A percentile compares a stretch with the other conserved stretches of the same genome.
phyloP scores from a whole-genome alignment of 257 asterid species.

The Leonotis leonurus region DNA sequence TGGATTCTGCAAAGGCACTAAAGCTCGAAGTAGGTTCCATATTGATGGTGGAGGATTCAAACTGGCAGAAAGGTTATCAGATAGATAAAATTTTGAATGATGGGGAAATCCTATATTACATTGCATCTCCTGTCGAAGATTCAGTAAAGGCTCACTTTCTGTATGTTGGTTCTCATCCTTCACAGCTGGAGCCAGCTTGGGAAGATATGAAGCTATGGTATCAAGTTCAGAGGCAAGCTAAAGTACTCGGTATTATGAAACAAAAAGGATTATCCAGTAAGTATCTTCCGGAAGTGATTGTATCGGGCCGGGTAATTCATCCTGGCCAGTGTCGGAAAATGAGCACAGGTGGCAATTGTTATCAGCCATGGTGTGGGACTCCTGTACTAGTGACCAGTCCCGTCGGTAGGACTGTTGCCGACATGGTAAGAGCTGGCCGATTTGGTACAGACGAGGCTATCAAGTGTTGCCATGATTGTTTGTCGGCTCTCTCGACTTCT shows the following conservation, averaged over 20 bases:
- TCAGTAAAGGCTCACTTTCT: conserved; percentile 48
- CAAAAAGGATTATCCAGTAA: conserved; percentile 81
- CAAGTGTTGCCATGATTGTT: conserved; percentile 88
- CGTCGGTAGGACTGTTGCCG: conserved; percentile 69
- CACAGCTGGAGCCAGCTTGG: conserved; percentile 95
- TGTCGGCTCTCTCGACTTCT: conserved; percentile 69
- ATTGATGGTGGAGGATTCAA: conserved; percentile 72
- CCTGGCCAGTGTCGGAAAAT: conserved; percentile 66
- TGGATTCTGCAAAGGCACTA: conserved; percentile 47
- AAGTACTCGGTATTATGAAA: conserved; percentile 69
- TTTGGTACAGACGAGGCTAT: conserved; percentile 70
- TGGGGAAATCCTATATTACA: conserved; percentile 58
- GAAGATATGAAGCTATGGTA: conserved; percentile 94
- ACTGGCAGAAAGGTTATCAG: conserved; percentile 51
- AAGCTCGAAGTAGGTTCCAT: conserved; percentile 71
- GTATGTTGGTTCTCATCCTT: conserved; percentile 81
- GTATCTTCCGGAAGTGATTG: conserved; percentile 65
- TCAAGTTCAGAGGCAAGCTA: conserved; percentile 96
- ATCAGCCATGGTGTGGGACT: conserved; percentile 83
- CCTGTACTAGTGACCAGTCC: conserved; percentile 77
- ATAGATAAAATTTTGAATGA: conserved; percentile 54
- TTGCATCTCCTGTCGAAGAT: conserved; percentile 60
- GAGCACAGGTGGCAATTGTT: conserved; percentile 55
- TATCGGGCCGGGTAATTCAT: conserved; percentile 82
- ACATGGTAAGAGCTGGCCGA: conserved; percentile 60